Conservation (phyloP, 805 yeast species). For the Starmerella tilneyi region DNA sequence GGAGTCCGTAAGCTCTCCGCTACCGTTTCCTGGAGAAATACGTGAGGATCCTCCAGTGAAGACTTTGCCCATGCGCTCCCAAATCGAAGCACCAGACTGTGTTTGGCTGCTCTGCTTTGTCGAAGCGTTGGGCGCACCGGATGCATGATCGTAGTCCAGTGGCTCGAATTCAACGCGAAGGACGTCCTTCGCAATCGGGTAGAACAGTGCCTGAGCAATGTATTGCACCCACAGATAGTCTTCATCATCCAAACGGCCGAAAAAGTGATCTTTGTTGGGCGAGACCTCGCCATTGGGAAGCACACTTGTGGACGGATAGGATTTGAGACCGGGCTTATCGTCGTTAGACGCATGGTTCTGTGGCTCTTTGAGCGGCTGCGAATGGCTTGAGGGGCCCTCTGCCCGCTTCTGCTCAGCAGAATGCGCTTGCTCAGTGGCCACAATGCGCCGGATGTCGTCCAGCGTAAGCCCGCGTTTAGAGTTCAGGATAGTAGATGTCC, state of each 20-base stretch:
- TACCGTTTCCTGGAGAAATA: background rate
- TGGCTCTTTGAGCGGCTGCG: background rate
- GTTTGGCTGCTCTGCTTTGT: background rate
- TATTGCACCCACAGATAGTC: constrained; percentile 54
- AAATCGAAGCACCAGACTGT: constrained; percentile 32
- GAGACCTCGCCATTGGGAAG: constrained; percentile 1
- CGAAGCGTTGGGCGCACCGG: background rate
- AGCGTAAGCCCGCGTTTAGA: constrained; percentile 79
- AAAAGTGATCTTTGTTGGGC: constrained; percentile 19
- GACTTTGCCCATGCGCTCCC: constrained; percentile 40
- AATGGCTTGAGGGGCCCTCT: background rate
- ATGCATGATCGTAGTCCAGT: background rate
- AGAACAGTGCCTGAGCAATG: constrained; percentile 41
- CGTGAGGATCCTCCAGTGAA: constrained; percentile 23
- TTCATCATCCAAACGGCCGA: constrained; percentile 37
- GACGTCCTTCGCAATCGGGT: constrained; percentile 10
- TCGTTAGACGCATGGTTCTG: no score
- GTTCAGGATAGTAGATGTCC: constrained; percentile 59
- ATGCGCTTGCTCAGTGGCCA: constrained; percentile 85
- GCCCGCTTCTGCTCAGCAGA: constrained; percentile 7
- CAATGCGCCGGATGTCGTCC: constrained; percentile 94
- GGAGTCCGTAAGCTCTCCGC: constrained; percentile 5
- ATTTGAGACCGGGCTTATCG: background rate
- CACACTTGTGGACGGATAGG: constrained; percentile 1
- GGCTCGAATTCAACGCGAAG: constrained; percentile 22